Conservation (phyloP, 768 basidiomycete species). For the Collybia mongolica region DNA sequence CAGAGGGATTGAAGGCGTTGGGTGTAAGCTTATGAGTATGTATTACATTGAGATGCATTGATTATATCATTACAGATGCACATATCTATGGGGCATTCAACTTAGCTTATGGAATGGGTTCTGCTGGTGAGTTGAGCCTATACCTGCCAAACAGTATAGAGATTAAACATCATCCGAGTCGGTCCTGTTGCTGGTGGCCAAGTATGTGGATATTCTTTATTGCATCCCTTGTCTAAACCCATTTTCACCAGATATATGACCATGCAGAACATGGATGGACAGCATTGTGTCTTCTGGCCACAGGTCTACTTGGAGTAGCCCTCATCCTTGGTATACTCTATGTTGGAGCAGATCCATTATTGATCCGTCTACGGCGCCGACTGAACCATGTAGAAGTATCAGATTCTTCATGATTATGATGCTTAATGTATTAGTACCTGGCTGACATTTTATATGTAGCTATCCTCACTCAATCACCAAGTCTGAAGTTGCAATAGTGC, state of each 20-base stretch:
- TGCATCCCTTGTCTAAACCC: background rate
- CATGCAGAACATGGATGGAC: constrained; percentile 58
- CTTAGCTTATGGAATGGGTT: constrained; percentile 65
- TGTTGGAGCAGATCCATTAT: constrained; percentile 48
- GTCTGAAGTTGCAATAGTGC: too few relatives aligned
- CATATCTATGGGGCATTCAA: constrained; percentile 79
- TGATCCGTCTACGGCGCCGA: constrained; percentile 12
- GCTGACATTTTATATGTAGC: too few relatives aligned
- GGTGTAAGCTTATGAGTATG: constrained; percentile 45
- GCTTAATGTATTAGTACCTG: too few relatives aligned
- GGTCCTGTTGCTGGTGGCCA: constrained; percentile 74
- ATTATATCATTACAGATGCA: constrained; percentile 44
- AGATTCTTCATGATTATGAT: too few relatives aligned
- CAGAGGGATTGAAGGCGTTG: constrained; percentile 56
- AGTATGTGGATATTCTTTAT: constrained; percentile 25
- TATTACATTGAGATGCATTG: background rate
- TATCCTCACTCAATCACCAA: too few relatives aligned
- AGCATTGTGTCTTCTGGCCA: constrained; percentile 49
- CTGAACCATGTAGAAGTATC: too few relatives aligned
- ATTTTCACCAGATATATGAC: constrained; percentile 53
- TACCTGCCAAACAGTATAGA: background rate
- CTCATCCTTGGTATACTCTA: constrained; percentile 40
- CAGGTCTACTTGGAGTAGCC: constrained; percentile 38
- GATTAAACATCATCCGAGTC: constrained; percentile 34
- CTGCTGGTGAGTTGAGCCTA: constrained; percentile 42